Evolutionary conservation across 306 rosid genomes (phyloP).

Genomic region (Ziziphus jujuba): DNA sequence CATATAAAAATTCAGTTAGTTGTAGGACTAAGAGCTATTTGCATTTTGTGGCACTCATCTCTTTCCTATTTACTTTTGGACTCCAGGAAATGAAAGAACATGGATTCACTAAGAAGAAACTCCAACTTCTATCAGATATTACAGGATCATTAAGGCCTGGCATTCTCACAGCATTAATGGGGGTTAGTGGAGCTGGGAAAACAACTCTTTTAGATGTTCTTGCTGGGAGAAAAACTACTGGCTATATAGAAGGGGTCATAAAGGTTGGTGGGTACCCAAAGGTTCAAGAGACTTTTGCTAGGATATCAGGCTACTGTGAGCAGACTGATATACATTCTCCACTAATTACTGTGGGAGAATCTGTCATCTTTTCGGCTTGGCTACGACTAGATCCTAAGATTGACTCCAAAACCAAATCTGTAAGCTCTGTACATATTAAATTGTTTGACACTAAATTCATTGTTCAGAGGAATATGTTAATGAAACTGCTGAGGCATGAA

Average conservation of each 20-base stretch:
- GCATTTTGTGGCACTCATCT: background rate
- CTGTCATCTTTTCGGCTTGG: constrained; percentile 48
- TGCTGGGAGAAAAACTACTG: constrained; percentile 40
- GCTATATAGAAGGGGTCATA: constrained; percentile 39
- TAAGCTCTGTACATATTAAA: constrained; percentile 8
- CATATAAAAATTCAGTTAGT: background rate
- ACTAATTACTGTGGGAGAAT: constrained; percentile 48
- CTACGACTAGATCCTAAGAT: constrained; percentile 40
- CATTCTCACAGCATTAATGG: constrained; percentile 53
- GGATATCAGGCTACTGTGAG: constrained; percentile 51
- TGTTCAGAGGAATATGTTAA: background rate
- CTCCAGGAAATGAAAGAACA: constrained; percentile 34
- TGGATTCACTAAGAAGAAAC: constrained; percentile 34
- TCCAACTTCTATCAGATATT: constrained; percentile 38
- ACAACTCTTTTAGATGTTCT: constrained; percentile 45
- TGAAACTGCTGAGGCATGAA: constrained; percentile 36
- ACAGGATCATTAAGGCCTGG: constrained; percentile 47
- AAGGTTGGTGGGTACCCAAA: constrained; percentile 48
- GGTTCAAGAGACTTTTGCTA: constrained; percentile 46
- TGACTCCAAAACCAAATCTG: constrained; percentile 34
- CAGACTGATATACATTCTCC: constrained; percentile 53
- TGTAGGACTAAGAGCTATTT: constrained; percentile 1
- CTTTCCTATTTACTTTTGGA: background rate
- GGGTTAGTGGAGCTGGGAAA: constrained; percentile 45
- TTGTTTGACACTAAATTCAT: background rate